Evolutionary conservation across 2,329 filamentous ascomycete genomes (phyloP).

Genomic region (Apiospora sp.): DNA sequence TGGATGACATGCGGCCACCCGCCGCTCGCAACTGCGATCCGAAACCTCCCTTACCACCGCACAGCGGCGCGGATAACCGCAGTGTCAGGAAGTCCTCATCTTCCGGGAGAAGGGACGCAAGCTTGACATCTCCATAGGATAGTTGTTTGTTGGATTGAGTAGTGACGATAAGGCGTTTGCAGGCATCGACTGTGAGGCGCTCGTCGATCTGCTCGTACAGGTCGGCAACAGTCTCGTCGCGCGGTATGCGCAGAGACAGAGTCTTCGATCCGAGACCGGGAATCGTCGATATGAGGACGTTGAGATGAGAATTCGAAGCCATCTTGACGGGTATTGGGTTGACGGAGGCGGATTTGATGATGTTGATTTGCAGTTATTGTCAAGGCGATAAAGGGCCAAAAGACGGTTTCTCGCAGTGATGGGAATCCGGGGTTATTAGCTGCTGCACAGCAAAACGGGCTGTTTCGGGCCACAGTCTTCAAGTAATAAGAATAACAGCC

Average conservation of each 20-base stretch:
- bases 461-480: background rate
- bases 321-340: slow-evolving; percentile 48
- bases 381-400: background rate
- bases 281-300: slow-evolving; percentile 86
- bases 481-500: too few relatives aligned
- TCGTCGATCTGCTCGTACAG: slow-evolving; percentile 69
- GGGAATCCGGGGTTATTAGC: background rate
- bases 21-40: slow-evolving; percentile 96
- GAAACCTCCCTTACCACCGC: slow-evolving; percentile 97
- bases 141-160: slow-evolving; percentile 82
- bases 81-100: slow-evolving; percentile 80
- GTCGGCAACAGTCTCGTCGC: slow-evolving; percentile 70
- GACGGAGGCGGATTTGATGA: background rate
- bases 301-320: slow-evolving; percentile 65
- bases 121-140: background rate
- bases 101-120: slow-evolving; percentile 43
- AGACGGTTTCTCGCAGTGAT: background rate
- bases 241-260: slow-evolving; percentile 75
- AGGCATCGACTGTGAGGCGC: slow-evolving; percentile 61
- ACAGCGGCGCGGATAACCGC: slow-evolving; percentile 79
- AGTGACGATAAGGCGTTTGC: slow-evolving; percentile 76
- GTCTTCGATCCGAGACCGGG: slow-evolving; percentile 84
- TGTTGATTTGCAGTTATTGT: background rate
- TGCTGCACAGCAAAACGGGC: background rate
- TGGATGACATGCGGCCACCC: slow-evolving; percentile 97